phyloP scores from a whole-genome alignment of 441 rosid species.

The Flueggea neowawraea region DNA sequence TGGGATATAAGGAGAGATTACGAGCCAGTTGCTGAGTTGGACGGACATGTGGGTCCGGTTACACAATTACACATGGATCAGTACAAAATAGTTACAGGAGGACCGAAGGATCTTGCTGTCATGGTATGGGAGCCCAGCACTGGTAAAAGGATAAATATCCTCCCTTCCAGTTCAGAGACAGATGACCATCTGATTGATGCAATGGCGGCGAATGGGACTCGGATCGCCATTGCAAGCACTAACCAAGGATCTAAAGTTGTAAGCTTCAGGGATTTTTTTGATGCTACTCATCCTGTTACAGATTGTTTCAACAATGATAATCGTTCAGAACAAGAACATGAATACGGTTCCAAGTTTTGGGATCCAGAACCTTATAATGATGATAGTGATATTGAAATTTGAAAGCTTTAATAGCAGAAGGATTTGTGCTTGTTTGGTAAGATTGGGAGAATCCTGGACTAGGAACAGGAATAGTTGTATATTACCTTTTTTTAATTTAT shows the following conservation, averaged over 20 bases:
- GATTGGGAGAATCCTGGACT: no score
- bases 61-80: constrained; percentile 46
- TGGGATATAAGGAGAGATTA: constrained; percentile 59
- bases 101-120: constrained; percentile 28
- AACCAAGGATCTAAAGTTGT: constrained; percentile 20
- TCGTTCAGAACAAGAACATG: constrained; percentile 4
- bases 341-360: constrained; percentile 52
- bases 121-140: constrained; percentile 55
- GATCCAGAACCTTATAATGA: constrained; percentile 4
- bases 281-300: constrained; percentile 39
- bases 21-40: constrained; percentile 49
- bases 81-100: constrained; percentile 58
- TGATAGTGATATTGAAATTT: no score
- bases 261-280: constrained; percentile 37
- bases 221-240: constrained; percentile 30
- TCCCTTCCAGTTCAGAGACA: constrained; percentile 27
- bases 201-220: constrained; percentile 47
- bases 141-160: constrained; percentile 42
- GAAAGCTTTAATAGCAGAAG: no score
- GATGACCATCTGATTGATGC: constrained; percentile 23
- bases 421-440: no score
- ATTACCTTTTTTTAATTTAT: no score
- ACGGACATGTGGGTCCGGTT: constrained; percentile 48
- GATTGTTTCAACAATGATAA: background rate
- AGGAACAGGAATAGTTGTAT: no score